Evolutionary conservation across 345 rosid genomes (phyloP), one percentile per base, ranked within the genome.

Genomic region (Citrus sp.): DNA sequence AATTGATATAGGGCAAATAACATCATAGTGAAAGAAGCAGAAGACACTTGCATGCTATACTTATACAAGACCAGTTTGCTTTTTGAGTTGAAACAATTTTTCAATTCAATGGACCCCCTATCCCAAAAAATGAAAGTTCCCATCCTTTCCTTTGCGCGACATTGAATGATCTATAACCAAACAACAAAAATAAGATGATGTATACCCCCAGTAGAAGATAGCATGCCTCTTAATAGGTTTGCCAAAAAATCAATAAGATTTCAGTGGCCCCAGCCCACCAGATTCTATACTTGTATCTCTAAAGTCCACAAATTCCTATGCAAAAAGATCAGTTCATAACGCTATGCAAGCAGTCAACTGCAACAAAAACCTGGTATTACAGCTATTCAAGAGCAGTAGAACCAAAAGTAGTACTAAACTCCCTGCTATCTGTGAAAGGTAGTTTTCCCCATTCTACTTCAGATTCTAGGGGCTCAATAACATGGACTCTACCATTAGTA

Each of bases 391-490:
- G 25, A 58, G 76, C 63, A 37, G 67, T 32, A 3, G 54, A 35
- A 58, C 35, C 49, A 37, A 13, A 22, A 22, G n/a, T 37, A 7
- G n/a, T 34, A n/a, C 10, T 72, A 40, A 37, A 25, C 54, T 38
- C 67, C 40, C 24, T 16, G 37, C 77, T 25, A 37, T 42, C 24
- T 40, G 10, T 8, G 6, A 46, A 9, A 18, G 83, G 84, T 54
- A 79, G 86, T 68, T 77, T 73, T 18, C 88, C 88, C 88, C 88
- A 83, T 74, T 86, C 82, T 30, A 80, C 83, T 81, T 79, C 83
- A 70, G 83, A 83, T 68, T 81, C 82, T 24, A 81, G 74, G 27
- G 88, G 85, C 24, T 83, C 86, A 67, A 87, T 79, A 56, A 87
- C 79, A 38, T 85, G 76, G 55, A 83, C 88, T 78, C 84, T 85